A percentile compares a stretch with the other conserved stretches of the same genome.
Evolutionary conservation across 1,284 basidiomycete genomes (phyloP).

Genomic region (Ceratobasidium sp.): DNA sequence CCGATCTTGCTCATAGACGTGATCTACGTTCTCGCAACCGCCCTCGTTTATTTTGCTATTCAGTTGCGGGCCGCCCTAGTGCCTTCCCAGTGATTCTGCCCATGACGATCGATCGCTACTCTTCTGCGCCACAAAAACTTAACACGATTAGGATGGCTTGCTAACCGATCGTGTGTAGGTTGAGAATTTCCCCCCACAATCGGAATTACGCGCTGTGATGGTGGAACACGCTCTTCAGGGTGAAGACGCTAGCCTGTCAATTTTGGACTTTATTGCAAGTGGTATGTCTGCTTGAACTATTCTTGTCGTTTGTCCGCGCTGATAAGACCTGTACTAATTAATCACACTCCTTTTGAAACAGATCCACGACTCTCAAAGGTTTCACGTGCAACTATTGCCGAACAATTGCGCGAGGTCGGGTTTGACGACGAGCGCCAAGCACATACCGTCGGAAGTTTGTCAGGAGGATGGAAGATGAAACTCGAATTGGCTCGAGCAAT

Average conservation of each 20-base stretch:
- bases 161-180: constrained; percentile 58
- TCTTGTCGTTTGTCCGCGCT: too few relatives aligned
- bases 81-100: neutral
- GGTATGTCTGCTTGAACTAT: constrained; percentile 67
- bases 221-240: constrained; percentile 97
- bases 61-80: neutral
- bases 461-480: constrained; percentile 99
- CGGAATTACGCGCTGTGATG: constrained; percentile 91
- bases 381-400: constrained; percentile 77
- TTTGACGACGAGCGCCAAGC: constrained; percentile 91
- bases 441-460: constrained; percentile 90
- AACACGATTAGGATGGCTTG: neutral
- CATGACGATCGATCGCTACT: constrained; percentile 4
- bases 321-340: neutral
- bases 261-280: constrained; percentile 90
- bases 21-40: neutral
- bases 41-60: neutral
- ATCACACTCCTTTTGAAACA: constrained; percentile 20
- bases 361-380: constrained; percentile 67
- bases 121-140: constrained; percentile 6
- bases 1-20: neutral
- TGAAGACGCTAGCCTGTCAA: constrained; percentile 84
- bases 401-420: constrained; percentile 87
- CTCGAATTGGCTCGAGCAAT: constrained; percentile 94
- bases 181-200: constrained; percentile 94